Evolutionary conservation across 2,329 filamentous ascomycete species (phyloP).

Genomic region (Curvularia spicifera): DNA sequence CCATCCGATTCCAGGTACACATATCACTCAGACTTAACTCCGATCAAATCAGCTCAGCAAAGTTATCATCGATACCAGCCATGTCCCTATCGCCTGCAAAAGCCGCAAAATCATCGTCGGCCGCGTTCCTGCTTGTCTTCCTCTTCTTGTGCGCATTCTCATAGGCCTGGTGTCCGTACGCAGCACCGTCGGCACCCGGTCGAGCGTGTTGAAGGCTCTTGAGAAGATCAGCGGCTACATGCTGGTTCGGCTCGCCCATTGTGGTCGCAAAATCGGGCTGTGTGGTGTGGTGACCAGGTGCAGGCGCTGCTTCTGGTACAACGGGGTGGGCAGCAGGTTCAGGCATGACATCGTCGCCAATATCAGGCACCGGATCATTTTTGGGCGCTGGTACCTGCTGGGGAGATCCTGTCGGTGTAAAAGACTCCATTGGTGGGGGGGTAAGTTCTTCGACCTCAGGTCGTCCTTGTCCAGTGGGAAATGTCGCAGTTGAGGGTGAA

Average conservation of each 20-base stretch:
- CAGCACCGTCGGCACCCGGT: conserved; percentile 30
- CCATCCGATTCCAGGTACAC: no score
- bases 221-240: conserved; percentile 40
- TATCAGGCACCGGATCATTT: conserved; percentile 29
- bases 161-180: conserved; percentile 33
- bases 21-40: not conserved
- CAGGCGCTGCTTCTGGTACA: conserved; percentile 33
- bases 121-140: conserved; percentile 44
- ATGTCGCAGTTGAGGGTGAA: conserved; percentile 23
- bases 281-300: conserved; percentile 27
- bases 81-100: conserved; percentile 58
- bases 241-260: conserved; percentile 27
- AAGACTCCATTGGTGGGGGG: conserved; percentile 70
- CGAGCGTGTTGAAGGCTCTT: conserved; percentile 40
- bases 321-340: conserved; percentile 35
- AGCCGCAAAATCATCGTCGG: conserved; percentile 49
- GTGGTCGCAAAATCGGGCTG: conserved; percentile 32
- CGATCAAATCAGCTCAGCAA: conserved; percentile 59
- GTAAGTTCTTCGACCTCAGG: conserved; percentile 88
- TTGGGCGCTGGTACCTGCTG: conserved; percentile 26
- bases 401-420: conserved; percentile 60
- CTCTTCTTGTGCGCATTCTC: conserved; percentile 45
- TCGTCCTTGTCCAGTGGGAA: conserved; percentile 61
- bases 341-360: conserved; percentile 40
- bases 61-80: conserved; percentile 65